These are phyloP conservation scores for Quercus lobata DNA, from an alignment of 331 rosid genomes.

Conservation along the genomic window DNA sequence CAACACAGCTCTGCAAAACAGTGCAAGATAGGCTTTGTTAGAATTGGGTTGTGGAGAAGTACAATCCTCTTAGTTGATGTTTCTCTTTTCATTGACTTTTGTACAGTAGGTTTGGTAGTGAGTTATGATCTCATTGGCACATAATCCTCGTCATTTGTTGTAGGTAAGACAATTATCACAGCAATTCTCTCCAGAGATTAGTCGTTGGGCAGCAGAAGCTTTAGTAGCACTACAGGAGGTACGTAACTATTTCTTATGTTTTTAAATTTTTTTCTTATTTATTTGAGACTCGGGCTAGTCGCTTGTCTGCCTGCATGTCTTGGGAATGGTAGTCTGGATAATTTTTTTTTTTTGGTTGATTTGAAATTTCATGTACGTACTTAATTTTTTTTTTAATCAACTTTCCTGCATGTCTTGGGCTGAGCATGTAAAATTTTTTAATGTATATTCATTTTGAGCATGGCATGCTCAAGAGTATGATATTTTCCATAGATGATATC, in stretches of 20 bases:
- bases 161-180: slow-evolving; percentile 14
- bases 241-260: neutral
- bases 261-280: neutral
- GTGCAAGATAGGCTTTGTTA: neutral
- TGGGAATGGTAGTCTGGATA: neutral
- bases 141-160: neutral
- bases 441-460: neutral
- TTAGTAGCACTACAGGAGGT: slow-evolving; percentile 5
- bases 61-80: neutral
- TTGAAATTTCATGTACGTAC: neutral
- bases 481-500: neutral
- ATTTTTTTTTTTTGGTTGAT: neutral
- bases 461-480: neutral
- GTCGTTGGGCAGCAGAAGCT: slow-evolving; percentile 5
- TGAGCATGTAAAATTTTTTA: neutral
- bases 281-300: neutral
- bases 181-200: neutral
- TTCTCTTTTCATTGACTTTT: neutral
- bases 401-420: neutral
- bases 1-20: neutral
- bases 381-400: neutral
- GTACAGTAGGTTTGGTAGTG: neutral
- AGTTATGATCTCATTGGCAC: neutral
- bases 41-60: neutral
- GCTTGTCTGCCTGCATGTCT: neutral